phyloP scores from a whole-genome alignment of 2,329 filamentous ascomycete genomes.

The Exserohilum turcica region DNA sequence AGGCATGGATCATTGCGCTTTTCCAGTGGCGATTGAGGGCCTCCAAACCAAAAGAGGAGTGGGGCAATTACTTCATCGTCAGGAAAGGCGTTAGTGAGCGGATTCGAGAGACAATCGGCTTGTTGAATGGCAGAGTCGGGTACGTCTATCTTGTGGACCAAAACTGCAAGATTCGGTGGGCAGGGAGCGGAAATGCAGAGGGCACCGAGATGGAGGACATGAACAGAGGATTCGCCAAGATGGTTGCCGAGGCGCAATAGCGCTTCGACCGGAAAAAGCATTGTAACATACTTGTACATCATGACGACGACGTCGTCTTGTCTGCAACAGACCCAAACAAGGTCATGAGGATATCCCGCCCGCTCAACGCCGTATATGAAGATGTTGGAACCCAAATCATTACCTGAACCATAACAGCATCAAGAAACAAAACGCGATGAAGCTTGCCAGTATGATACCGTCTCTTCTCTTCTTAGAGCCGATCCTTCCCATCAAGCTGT shows the following conservation, averaged over 20 bases:
- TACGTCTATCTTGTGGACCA: slow-evolving; percentile 91
- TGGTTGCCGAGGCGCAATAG: slow-evolving; percentile 54
- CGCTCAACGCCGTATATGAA: slow-evolving; percentile 26
- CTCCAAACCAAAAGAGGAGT: slow-evolving; percentile 56
- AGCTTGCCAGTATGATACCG: slow-evolving; percentile 87
- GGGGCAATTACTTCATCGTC: slow-evolving; percentile 65
- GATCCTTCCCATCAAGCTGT: slow-evolving; percentile 88
- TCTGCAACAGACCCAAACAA: slow-evolving; percentile 20
- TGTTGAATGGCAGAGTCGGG: slow-evolving; percentile 89
- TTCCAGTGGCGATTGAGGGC: slow-evolving; percentile 59
- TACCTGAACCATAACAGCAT: slow-evolving; percentile 69
- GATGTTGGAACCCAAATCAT: slow-evolving; percentile 11
- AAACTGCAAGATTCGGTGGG: slow-evolving; percentile 91
- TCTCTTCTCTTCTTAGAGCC: slow-evolving; percentile 94
- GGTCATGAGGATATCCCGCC: slow-evolving; percentile 35
- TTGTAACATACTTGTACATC: slow-evolving; percentile 39
- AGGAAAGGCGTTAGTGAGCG: slow-evolving; percentile 61
- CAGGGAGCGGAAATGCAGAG: slow-evolving; percentile 74
- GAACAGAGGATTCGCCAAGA: slow-evolving; percentile 65
- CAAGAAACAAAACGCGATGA: slow-evolving; percentile 91
- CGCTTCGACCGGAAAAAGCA: background rate
- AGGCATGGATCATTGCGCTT: slow-evolving; percentile 60
- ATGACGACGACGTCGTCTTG: slow-evolving; percentile 24
- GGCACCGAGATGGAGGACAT: slow-evolving; percentile 70
- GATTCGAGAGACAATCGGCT: slow-evolving; percentile 64